Base-by-base conservation (phyloP, 129 eudicot species). In the Arctium lappa region DNA sequence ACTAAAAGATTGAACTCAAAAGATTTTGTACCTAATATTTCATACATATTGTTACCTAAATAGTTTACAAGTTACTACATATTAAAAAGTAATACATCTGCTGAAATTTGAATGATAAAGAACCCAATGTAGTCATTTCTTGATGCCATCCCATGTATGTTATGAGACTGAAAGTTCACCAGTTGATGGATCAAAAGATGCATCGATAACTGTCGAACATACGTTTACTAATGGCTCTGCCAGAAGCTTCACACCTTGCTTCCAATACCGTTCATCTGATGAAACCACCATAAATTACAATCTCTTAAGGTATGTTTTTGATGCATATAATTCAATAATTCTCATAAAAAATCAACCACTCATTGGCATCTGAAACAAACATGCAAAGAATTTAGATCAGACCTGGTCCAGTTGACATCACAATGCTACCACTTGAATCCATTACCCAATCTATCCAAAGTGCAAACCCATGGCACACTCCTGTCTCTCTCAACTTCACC, bases 401-500 rank as follows among this genome's bases (percentile, higher is more conserved):
- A 93, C 99, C 99, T 86, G 94, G 98, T 79, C 97, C 99, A 0
- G 95, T 90, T 83, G 95, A 85, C 77, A 93, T 70, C 48, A 88
- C 62, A 9, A 75, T 86, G 56, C 86, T 31, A 74, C 84, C 85
- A 4, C 88, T 86, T 8, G 80, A 77, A 80, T 90, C 93, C 91
- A 95, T 56, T n/a, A 90, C 90, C 97, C 98, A 93, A 83, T 95
- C 98, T 60, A 95, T 95, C 99, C 99, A 95, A 80, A 95, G 90
- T 15, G 84, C 97, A 85, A 93, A 89, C 15, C 97, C 99, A 84
- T 95, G 97, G 85, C 97, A 95, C 53, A 80, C 86, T 18, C 99
- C 99, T 18, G 81, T 29, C 69, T 87, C 81, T 22, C 46, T 76
- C 73, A 95, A 90, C 65, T 86, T 83, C 75, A 89, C 83, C 97